phyloP scores from a whole-genome alignment of 2,329 filamentous ascomycete species.

The Dryadomyces quercus-mongolicae region DNA sequence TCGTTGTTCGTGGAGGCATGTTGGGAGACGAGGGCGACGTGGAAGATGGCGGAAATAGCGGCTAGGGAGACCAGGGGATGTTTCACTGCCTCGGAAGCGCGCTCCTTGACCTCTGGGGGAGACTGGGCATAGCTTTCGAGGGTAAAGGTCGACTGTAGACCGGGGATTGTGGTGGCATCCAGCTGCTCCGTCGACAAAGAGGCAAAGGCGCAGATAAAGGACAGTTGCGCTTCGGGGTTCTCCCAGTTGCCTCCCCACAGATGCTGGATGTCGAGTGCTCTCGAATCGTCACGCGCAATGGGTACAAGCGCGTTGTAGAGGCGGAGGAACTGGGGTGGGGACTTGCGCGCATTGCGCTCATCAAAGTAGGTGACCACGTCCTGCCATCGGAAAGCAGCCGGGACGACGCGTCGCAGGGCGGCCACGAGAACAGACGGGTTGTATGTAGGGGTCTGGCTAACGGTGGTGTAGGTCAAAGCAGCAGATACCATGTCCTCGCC shows the following conservation, averaged over 20 bases:
- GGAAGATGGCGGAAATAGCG: conserved; percentile 60
- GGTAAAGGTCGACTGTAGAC: conserved; percentile 66
- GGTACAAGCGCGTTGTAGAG: conserved; percentile 71
- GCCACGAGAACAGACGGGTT: conserved; percentile 45
- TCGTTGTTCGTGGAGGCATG: conserved; percentile 50
- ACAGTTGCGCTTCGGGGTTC: conserved; percentile 75
- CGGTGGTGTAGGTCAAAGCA: conserved; percentile 56
- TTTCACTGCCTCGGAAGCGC: conserved; percentile 53
- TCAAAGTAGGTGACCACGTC: conserved; percentile 72
- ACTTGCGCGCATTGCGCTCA: conserved; percentile 61
- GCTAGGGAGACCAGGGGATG: conserved; percentile 84
- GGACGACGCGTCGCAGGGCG: conserved; percentile 48
- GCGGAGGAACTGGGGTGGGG: conserved; percentile 66
- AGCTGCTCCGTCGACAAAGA: conserved; percentile 63
- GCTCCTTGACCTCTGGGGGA: conserved; percentile 34
- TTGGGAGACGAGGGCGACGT: conserved; percentile 49
- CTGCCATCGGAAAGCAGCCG: conserved; percentile 54
- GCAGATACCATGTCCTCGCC: conserved; percentile 73
- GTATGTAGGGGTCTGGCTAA: conserved; percentile 43
- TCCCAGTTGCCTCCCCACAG: conserved; percentile 90
- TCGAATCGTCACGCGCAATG: conserved; percentile 48
- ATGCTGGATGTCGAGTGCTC: conserved; percentile 68
- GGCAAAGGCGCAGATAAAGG: conserved; percentile 83
- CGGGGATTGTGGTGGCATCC: conserved; percentile 75
- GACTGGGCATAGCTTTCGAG: conserved; percentile 42